Percentiles rank a stretch among this genome's conserved stretches.
These are phyloP conservation scores for Guillardia theta DNA, from an alignment of 78 protist genomes.

Conservation along the genomic window DNA sequence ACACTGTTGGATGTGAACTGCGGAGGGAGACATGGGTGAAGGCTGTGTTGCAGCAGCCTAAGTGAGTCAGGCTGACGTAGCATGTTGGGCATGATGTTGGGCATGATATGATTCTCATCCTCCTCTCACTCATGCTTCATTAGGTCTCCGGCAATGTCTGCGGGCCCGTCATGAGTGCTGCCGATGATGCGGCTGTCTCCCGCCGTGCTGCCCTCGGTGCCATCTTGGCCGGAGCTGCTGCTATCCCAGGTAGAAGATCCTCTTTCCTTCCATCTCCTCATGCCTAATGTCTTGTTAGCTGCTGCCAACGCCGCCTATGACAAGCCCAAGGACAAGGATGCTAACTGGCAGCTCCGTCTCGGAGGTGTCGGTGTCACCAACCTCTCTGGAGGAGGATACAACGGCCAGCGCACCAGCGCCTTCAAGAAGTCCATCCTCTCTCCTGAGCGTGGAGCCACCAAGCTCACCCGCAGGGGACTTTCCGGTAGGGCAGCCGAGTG, in stretches of 20 bases:
- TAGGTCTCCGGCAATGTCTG: not conserved
- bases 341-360: not conserved
- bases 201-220: conserved; percentile 38
- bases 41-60: not conserved
- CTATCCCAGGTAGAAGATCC: not conserved
- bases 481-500: not conserved
- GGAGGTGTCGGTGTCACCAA: not conserved
- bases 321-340: not conserved
- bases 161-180: not conserved
- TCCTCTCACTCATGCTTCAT: not conserved
- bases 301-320: not conserved
- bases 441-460: not conserved
- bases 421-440: not conserved
- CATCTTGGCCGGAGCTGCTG: conserved; percentile 6
- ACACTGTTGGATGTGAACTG: too few species aligned
- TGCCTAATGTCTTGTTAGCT: not conserved
- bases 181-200: not conserved
- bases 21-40: not conserved
- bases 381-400: not conserved
- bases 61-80: not conserved
- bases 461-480: not conserved
- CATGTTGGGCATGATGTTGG: not conserved
- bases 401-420: not conserved
- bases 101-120: not conserved
- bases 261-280: not conserved